Evolutionary conservation across 352 stramenopile genomes (phyloP).

Genomic region (Pythium rhizo-oryzae): DNA sequence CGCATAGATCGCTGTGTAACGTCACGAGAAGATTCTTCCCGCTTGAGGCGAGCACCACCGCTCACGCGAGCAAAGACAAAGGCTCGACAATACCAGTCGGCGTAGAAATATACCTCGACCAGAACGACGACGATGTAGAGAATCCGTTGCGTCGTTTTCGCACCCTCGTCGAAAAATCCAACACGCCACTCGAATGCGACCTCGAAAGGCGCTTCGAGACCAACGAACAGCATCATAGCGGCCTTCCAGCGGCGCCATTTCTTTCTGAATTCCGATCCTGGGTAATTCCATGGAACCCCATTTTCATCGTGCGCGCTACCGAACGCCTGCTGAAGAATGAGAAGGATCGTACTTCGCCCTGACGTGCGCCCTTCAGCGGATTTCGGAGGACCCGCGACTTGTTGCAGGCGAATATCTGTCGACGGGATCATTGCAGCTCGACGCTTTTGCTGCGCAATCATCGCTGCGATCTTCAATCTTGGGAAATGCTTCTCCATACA

Average conservation of each 20-base stretch:
- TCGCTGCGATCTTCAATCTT: constrained; percentile 45
- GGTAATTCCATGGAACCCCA: constrained; percentile 10
- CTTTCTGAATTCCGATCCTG: constrained; percentile 13
- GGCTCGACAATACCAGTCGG: constrained; percentile 49
- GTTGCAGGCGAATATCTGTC: constrained; percentile 7
- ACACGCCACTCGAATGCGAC: constrained; percentile 27
- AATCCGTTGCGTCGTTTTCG: constrained; percentile 32
- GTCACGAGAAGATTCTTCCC: too few relatives aligned
- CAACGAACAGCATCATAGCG: constrained; percentile 20
- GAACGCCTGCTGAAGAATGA: constrained; percentile 11
- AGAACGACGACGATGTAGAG: constrained; percentile 39
- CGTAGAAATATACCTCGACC: constrained; percentile 63
- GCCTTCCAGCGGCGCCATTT: constrained; percentile 24
- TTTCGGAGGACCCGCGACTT: not conserved
- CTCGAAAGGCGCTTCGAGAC: constrained; percentile 24
- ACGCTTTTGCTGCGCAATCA: constrained; percentile 32
- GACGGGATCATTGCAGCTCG: constrained; percentile 8
- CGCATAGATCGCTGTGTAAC: too few relatives aligned
- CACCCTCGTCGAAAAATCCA: constrained; percentile 26
- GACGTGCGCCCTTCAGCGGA: not conserved
- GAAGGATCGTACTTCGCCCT: constrained; percentile 15
- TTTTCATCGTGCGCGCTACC: not conserved
- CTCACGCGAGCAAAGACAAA: constrained; percentile 43
- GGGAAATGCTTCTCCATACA: constrained; percentile 59
- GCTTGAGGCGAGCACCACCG: too few relatives aligned